Evolutionary conservation across 2,329 filamentous ascomycete species (phyloP).

Genomic region (Chaetoscypha palmicola): DNA sequence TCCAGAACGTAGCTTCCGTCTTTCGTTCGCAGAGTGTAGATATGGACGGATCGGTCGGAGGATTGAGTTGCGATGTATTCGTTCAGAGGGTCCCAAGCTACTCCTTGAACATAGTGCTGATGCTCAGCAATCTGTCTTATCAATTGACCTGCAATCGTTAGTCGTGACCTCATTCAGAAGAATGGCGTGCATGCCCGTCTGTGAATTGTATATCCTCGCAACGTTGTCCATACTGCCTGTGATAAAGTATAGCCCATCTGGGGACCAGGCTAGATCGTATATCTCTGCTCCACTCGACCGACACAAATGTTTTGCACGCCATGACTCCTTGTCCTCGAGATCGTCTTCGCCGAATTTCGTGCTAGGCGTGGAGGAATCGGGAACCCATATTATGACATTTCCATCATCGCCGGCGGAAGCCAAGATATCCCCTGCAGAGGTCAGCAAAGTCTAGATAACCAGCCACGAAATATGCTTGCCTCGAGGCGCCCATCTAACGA

Average conservation of each 20-base stretch:
- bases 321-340: constrained; percentile 90
- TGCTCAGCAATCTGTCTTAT: constrained; percentile 95
- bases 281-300: constrained; percentile 91
- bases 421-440: constrained; percentile 69
- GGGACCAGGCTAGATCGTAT: constrained; percentile 97
- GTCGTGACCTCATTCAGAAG: constrained; percentile 4
- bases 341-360: constrained; percentile 72
- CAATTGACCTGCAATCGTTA: constrained; percentile 42
- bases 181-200: constrained; percentile 56
- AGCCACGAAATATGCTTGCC: constrained; percentile 46
- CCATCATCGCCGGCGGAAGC: constrained; percentile 96
- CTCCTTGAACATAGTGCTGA: constrained; percentile 96
- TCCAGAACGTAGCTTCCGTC: constrained; percentile 86
- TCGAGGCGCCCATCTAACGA: constrained; percentile 91
- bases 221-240: constrained; percentile 99
- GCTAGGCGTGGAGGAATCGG: constrained; percentile 62
- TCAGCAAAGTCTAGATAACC: constrained; percentile 8
- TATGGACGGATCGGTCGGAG: constrained; percentile 94
- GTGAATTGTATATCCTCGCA: constrained; percentile 91
- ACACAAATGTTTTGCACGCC: constrained; percentile 97
- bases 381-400: constrained; percentile 94
- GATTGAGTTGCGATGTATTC: constrained; percentile 98
- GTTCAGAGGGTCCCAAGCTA: constrained; percentile 96
- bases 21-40: constrained; percentile 93
- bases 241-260: constrained; percentile 93